These are phyloP conservation scores for Aspergillus leporis DNA, from an alignment of 495 filamentous ascomycete species.

Conservation along the genomic window DNA sequence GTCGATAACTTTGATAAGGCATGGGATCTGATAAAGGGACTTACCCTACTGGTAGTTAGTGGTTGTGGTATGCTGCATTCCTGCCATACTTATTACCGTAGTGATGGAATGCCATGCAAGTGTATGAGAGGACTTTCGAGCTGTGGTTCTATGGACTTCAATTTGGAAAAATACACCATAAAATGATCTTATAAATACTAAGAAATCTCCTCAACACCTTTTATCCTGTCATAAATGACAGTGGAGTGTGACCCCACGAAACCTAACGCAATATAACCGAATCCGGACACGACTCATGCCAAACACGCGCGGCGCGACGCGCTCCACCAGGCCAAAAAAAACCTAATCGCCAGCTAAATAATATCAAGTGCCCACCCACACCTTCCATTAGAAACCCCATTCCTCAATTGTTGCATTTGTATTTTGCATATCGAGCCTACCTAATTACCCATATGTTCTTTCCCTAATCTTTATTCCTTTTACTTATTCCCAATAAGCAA, in stretches of 20 bases:
- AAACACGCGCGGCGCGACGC: conserved; percentile 12
- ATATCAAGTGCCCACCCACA: conserved; percentile 4
- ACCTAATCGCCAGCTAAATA: conserved; percentile 8
- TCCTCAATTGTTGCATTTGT: conserved; percentile 4
- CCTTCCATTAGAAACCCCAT: conserved; percentile 4
- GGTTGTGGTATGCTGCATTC: conserved; percentile 21
- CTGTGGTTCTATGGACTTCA: neutral
- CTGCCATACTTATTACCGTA: conserved; percentile 28
- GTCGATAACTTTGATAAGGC: neutral
- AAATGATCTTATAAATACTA: too few relatives aligned
- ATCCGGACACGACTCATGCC: conserved; percentile 12
- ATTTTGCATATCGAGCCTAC: conserved; percentile 6
- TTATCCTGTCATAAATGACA: too few relatives aligned
- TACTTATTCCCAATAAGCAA: conserved; percentile 7
- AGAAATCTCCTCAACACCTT: too few relatives aligned
- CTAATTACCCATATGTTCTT: conserved; percentile 15
- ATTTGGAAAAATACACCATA: too few relatives aligned
- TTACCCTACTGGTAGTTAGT: neutral
- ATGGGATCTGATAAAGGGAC: neutral
- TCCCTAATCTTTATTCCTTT: conserved; percentile 22
- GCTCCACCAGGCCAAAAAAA: conserved; percentile 6
- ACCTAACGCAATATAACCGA: conserved; percentile 12
- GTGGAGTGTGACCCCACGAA: neutral
- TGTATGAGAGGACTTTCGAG: neutral
- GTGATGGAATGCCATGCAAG: conserved; percentile 28